Conservation (phyloP, 306 rosid genomes). For the Argentina anserina region DNA sequence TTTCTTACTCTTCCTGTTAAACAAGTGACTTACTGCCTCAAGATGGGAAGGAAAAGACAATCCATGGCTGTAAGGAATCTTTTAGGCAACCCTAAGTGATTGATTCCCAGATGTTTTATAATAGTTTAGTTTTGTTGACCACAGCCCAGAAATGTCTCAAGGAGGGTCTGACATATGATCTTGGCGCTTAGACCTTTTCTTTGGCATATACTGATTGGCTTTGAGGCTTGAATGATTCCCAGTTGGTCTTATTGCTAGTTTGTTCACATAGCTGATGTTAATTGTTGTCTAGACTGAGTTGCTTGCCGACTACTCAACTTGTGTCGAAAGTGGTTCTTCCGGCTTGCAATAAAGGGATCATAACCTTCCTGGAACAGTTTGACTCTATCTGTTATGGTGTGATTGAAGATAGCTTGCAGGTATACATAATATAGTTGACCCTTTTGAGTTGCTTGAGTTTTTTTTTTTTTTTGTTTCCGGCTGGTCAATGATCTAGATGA, state of each 20-base stretch:
- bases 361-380: not conserved
- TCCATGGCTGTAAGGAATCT: constrained; percentile 37
- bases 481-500: constrained; percentile 19
- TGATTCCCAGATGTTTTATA: constrained; percentile 38
- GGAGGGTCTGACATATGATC: constrained; percentile 5
- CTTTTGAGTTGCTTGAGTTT: constrained; percentile 17
- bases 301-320: constrained; percentile 1
- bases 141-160: constrained; percentile 6
- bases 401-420: not conserved
- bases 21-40: constrained; percentile 32
- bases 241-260: not conserved
- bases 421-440: not conserved
- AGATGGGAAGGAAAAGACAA: constrained; percentile 48
- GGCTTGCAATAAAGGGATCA: not conserved
- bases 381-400: not conserved
- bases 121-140: constrained; percentile 11
- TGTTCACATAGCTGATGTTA: not conserved
- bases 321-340: not conserved
- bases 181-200: constrained; percentile 10
- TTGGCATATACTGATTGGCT: constrained; percentile 9
- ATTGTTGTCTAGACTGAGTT: not conserved
- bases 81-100: constrained; percentile 25
- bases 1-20: constrained; percentile 18
- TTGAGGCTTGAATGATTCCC: constrained; percentile 12
- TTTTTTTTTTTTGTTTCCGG: constrained; percentile 23